Base-by-base conservation (phyloP, 2,329 filamentous ascomycete species). In the Zymoseptoria passerinii region DNA sequence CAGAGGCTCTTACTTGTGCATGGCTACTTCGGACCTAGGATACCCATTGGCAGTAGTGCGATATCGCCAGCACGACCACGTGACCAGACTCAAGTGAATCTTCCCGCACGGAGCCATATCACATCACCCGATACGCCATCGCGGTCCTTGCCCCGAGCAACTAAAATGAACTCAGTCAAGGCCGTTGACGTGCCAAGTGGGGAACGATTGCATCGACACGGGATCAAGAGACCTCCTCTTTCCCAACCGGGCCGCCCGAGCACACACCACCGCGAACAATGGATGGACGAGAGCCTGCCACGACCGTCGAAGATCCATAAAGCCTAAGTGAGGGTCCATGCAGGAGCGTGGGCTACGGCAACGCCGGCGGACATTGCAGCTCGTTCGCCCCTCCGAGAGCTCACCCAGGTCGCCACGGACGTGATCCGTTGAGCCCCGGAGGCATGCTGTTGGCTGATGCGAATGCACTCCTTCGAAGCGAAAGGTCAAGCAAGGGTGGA, bases 221-320 rank as follows among this genome's bases (percentile, higher is more conserved):
- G 13, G 35, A 44, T 44, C 50, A 52, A 27, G 50, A 52, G 50
- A 27, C 50, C 50, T 52, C 23, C 23, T 50, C 50, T 16, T 44
- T 16, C 35, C 35, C 35, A 44, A 13, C 35, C 35, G 35, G 35
- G 35, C 35, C 35, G 35, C 16, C 35, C 35, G n/a, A 13, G 35
- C 35, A 13, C 16, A 44, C 35, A n/a, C 13, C 35, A 44, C n/a
- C 35, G n/a, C 35, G 67, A 73, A 70, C 68, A 68, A 71, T 67
- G 74, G 74, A 73, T 75, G 72, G 74, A 72, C 71, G 73, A 74
- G 66, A 71, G 59, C 69, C 71, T 74, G 75, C 76, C 75, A 78
- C 76, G 72, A 63, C 35, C 35, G 61, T 61, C 58, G 65, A 57
- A 65, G 68, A 68, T 68, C 67, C 58, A 53, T 53, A 50, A 44